Evolutionary conservation across 2,329 filamentous ascomycete genomes (phyloP).

Genomic region (Colletotrichum theobromicola): DNA sequence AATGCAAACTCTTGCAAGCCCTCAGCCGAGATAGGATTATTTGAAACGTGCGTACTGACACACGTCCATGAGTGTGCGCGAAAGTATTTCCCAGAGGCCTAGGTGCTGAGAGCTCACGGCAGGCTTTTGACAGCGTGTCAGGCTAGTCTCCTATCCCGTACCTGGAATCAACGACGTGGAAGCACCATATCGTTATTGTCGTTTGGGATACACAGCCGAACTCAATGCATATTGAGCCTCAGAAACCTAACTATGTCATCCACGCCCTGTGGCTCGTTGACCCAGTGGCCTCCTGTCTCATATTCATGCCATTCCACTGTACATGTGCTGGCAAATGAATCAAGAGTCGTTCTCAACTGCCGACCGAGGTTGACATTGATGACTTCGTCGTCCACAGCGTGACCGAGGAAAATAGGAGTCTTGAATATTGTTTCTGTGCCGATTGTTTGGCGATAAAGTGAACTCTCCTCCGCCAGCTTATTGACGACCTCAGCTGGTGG

Average conservation of each 20-base stretch:
- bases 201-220: too few relatives aligned
- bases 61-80: too few relatives aligned
- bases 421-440: neutral
- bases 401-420: constrained; percentile 31
- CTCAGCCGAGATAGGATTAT: too few relatives aligned
- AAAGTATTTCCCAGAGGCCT: too few relatives aligned
- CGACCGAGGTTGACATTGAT: constrained; percentile 30
- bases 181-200: too few relatives aligned
- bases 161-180: too few relatives aligned
- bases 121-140: too few relatives aligned
- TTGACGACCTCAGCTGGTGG: neutral
- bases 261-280: constrained; percentile 30
- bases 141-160: too few relatives aligned
- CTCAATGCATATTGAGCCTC: neutral
- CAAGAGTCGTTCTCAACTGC: constrained; percentile 25
- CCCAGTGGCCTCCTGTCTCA: constrained; percentile 30
- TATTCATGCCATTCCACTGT: constrained; percentile 33
- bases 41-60: too few relatives aligned
- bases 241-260: constrained; percentile 23
- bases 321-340: neutral
- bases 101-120: too few relatives aligned
- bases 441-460: neutral
- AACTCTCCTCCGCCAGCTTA: neutral
- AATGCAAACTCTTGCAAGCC: too few relatives aligned
- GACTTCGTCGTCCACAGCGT: constrained; percentile 31